phyloP scores from a whole-genome alignment of 2,329 filamentous ascomycete species.

The Botrytis sinoallii region DNA sequence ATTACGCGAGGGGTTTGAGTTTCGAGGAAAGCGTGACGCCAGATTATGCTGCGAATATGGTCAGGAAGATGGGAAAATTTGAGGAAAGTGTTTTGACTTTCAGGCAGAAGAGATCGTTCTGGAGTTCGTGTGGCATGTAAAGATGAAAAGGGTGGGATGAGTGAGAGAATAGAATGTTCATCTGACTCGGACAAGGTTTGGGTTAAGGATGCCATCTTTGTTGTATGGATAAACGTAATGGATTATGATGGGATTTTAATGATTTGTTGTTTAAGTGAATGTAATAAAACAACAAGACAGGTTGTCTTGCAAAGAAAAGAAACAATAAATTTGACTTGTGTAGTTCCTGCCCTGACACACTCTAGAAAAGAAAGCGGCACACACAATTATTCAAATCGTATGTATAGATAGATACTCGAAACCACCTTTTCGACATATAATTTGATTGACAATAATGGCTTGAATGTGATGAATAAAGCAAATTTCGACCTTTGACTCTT shows the following conservation, averaged over 20 bases:
- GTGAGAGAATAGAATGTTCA: not conserved
- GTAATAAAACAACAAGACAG: not conserved
- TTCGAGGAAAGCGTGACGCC: conserved; percentile 6
- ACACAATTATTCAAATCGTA: not conserved
- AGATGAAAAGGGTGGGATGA: not conserved
- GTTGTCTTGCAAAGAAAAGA: not conserved
- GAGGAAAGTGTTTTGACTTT: not conserved
- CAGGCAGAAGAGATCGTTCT: not conserved
- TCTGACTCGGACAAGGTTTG: not conserved
- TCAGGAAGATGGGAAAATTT: not conserved
- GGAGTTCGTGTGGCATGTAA: not conserved
- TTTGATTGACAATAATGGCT: not conserved
- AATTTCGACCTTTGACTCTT: not conserved
- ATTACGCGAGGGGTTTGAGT: conserved; percentile 11
- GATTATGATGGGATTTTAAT: not conserved
- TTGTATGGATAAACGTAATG: not conserved
- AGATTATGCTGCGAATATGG: not conserved
- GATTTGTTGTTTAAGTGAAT: no score
- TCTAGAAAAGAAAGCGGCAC: not conserved
- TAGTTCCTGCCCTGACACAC: not conserved
- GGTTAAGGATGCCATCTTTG: not conserved
- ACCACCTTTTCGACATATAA: not conserved
- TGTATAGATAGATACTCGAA: not conserved
- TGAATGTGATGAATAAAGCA: not conserved
- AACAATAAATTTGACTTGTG: not conserved